These are phyloP conservation scores for maize (Zea mays) DNA, from an alignment of 176 grass and related monocot genomes.

Conservation along the genomic window Zm-B73-REFERENCE-NAM-5.0 NC_050105.1:75696001-75696500, in stretches of 20 bases:
- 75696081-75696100: too few relatives aligned
- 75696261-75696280: conserved; percentile 21
- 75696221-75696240: conserved; percentile 34
- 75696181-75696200: too few relatives aligned
- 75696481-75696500: neutral
- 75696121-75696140: too few relatives aligned
- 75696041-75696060: too few relatives aligned
- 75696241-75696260: conserved; percentile 43
- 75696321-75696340: neutral
- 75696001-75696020: too few relatives aligned
- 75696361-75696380: neutral
- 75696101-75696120: too few relatives aligned
- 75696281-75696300: conserved; percentile 22
- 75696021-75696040: too few relatives aligned
- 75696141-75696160: too few relatives aligned
- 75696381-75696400: conserved; percentile 21
- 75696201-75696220: too few relatives aligned
- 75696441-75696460: conserved; percentile 24
- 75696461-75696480: neutral
- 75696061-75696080: too few relatives aligned
- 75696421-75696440: conserved; percentile 24
- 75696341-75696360: neutral
- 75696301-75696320: conserved; percentile 42
- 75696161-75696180: too few relatives aligned
- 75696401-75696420: conserved; percentile 34